Base-by-base conservation (phyloP, 768 basidiomycete species). In the Lentinus brumalis region DNA sequence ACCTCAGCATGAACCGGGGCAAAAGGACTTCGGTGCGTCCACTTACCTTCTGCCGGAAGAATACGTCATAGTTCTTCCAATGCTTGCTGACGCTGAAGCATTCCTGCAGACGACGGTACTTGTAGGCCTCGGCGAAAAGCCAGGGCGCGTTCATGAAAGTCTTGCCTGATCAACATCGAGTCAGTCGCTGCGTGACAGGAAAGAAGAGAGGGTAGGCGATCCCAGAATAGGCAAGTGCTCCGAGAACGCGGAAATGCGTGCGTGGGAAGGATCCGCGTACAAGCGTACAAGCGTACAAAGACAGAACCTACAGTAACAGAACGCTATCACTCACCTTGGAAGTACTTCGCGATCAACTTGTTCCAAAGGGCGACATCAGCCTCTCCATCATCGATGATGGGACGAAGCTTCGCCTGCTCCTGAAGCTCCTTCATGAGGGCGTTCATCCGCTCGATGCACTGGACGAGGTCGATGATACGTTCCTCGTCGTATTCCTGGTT, bases 71-170 rank as follows among this genome's bases (percentile, higher is more conserved):
- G 67, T 88, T 84, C 62, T 82, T 82, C 92, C 94, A 98, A 74
- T 83, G 89, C 71, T 91, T 92, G 80, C 90, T 91, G 61, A 93
- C 78, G 63, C 91, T 94, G 79, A 98, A 98, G 75, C 92, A 93
- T 74, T 96, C 95, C 62, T 91, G 92, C 49, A 98, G 83, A 61
- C 93, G 86, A 66, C 92, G 89, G 72, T 94, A 94, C 73, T 93
- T 94, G 79, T 94, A 93, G 15, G 95, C 94, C 73, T 96, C 95
- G 21, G 95, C 96, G 68, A 98, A 97, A 16, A 97, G 78, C 95
- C 94, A 96, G 5, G 94, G 94, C 0, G 95, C 94, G 71, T 91
- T 94, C 93, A 96, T 96, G 70, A 94, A 95, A 68, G 92, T 88
- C 74, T 91, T 92, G 32, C 90, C 91, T 87, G 62, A 38, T 39